Evolutionary conservation across 768 basidiomycete genomes (phyloP).

Genomic region (Suillus spraguei): DNA sequence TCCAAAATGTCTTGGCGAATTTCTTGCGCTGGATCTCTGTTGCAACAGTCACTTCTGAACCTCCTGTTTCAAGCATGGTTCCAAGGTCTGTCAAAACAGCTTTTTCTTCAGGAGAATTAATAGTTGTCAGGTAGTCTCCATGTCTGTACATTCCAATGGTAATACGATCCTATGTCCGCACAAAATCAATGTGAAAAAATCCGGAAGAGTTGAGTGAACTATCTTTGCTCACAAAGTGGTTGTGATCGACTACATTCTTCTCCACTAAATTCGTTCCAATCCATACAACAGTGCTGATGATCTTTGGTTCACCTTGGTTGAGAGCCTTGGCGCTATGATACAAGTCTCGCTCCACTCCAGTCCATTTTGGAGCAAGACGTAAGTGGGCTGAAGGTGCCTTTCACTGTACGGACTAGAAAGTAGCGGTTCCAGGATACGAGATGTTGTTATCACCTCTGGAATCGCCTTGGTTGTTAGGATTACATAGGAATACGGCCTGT

Average conservation of each 20-base stretch:
- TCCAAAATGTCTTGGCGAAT: constrained; percentile 68
- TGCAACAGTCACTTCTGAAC: constrained; percentile 47
- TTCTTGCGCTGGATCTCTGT: constrained; percentile 66
- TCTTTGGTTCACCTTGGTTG: constrained; percentile 46
- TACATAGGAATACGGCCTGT: constrained; percentile 63
- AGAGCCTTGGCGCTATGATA: constrained; percentile 52
- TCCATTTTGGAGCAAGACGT: constrained; percentile 69
- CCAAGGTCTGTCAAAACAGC: constrained; percentile 48
- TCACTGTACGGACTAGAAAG: constrained; percentile 50
- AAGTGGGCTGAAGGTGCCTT: constrained; percentile 23
- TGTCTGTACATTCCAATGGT: constrained; percentile 58
- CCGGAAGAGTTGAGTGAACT: neutral
- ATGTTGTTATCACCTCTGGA: constrained; percentile 63
- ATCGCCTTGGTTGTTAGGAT: constrained; percentile 71
- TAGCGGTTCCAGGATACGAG: constrained; percentile 57
- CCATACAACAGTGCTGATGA: constrained; percentile 57
- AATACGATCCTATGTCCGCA: constrained; percentile 46
- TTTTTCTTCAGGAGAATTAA: constrained; percentile 45
- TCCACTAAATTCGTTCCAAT: constrained; percentile 52
- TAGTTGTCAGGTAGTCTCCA: constrained; percentile 39
- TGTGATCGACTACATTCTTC: constrained; percentile 45
- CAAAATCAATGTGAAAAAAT: constrained; percentile 1
- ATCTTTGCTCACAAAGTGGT: neutral
- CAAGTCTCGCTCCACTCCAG: constrained; percentile 65
- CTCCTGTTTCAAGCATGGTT: constrained; percentile 47